phyloP scores from a whole-genome alignment of 768 basidiomycete species.

The Termitomyces sp. region DNA sequence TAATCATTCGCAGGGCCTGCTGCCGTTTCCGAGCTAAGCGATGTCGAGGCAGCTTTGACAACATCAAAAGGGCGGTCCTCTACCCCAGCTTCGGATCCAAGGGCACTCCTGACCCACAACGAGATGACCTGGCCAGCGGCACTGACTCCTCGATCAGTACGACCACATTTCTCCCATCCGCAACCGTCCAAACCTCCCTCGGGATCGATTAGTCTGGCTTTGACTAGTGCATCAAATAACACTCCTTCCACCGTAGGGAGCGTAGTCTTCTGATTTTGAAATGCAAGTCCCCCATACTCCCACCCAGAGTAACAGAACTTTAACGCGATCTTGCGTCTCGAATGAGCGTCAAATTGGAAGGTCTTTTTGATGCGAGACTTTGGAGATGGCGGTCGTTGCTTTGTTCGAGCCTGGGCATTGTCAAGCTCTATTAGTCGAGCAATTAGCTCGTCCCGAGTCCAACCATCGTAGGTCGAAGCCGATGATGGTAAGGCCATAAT shows the following conservation, averaged over 20 bases:
- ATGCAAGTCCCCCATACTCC: slow-evolving; percentile 88
- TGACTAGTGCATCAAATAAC: slow-evolving; percentile 73
- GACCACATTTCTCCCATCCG: slow-evolving; percentile 86
- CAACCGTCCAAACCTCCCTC: slow-evolving; percentile 77
- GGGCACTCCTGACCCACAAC: slow-evolving; percentile 80
- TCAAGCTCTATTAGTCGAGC: slow-evolving; percentile 58
- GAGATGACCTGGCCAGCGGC: slow-evolving; percentile 91
- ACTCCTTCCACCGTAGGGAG: slow-evolving; percentile 90
- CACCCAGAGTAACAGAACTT: slow-evolving; percentile 91
- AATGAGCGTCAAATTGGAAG: slow-evolving; percentile 65
- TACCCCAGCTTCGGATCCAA: slow-evolving; percentile 24
- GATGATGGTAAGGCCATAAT: slow-evolving; percentile 11
- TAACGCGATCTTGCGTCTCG: slow-evolving; percentile 86
- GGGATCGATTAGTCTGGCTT: slow-evolving; percentile 71
- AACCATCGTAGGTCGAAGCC: slow-evolving; percentile 33
- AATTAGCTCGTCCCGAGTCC: slow-evolving; percentile 62
- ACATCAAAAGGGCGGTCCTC: neutral
- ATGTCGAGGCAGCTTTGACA: slow-evolving; percentile 1
- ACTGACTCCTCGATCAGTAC: slow-evolving; percentile 95
- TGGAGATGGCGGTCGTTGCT: slow-evolving; percentile 20
- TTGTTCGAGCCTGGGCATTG: slow-evolving; percentile 19
- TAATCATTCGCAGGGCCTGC: neutral
- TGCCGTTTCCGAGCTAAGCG: neutral
- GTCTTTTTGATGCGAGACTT: slow-evolving; percentile 17
- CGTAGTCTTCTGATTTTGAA: slow-evolving; percentile 64